Evolutionary conservation across 331 rosid genomes (phyloP).

Genomic region (Telfairia occidentalis): DNA sequence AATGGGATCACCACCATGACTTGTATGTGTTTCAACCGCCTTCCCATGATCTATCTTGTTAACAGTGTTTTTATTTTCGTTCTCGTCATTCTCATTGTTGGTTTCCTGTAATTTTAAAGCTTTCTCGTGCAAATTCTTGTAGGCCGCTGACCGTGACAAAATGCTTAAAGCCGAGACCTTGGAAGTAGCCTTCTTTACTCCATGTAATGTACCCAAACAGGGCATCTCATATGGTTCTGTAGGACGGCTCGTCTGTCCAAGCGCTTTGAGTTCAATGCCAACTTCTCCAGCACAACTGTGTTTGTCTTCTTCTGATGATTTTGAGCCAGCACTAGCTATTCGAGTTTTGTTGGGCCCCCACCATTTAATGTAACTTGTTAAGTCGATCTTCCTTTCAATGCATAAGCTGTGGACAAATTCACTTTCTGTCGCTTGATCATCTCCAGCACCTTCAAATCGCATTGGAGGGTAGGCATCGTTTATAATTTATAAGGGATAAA

Average conservation of each 20-base stretch:
- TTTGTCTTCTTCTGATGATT: slow-evolving; percentile 62
- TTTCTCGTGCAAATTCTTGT: slow-evolving; percentile 79
- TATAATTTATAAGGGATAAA: neutral
- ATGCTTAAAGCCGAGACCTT: slow-evolving; percentile 78
- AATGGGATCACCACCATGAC: slow-evolving; percentile 33
- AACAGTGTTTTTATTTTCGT: slow-evolving; percentile 60
- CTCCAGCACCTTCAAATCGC: slow-evolving; percentile 41
- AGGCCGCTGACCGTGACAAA: slow-evolving; percentile 81
- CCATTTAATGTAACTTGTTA: slow-evolving; percentile 84
- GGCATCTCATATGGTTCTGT: slow-evolving; percentile 94
- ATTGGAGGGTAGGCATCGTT: slow-evolving; percentile 11
- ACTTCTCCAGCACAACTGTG: slow-evolving; percentile 50
- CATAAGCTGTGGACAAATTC: slow-evolving; percentile 51
- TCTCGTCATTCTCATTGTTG: slow-evolving; percentile 56
- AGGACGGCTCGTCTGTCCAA: slow-evolving; percentile 56
- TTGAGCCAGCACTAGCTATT: slow-evolving; percentile 39
- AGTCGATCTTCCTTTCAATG: slow-evolving; percentile 69
- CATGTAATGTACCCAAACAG: slow-evolving; percentile 43
- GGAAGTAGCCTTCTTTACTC: slow-evolving; percentile 42
- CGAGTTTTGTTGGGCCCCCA: slow-evolving; percentile 80
- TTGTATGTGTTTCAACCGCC: slow-evolving; percentile 58
- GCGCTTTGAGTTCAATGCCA: slow-evolving; percentile 56
- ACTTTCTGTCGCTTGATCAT: slow-evolving; percentile 67
- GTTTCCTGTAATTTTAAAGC: slow-evolving; percentile 55
- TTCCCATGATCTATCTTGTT: slow-evolving; percentile 71